A percentile compares a stretch with the other conserved stretches of the same genome.
phyloP scores from a whole-genome alignment of 257 asterid species.

The Solanum appendiculatum region DNA sequence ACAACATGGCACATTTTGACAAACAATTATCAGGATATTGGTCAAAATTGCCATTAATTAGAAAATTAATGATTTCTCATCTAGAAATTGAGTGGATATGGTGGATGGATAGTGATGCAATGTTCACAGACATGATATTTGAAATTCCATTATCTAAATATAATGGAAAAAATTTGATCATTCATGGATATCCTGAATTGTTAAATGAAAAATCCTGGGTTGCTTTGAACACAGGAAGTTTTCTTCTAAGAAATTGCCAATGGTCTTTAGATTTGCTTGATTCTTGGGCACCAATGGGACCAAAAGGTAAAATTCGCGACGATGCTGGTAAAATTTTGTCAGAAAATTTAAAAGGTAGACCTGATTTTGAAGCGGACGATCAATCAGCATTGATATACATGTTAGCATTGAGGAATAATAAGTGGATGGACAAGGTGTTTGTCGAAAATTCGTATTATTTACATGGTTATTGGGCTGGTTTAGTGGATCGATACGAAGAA shows the following conservation, averaged over 20 bases:
- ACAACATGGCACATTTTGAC: slow-evolving; percentile 30
- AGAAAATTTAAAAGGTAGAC: slow-evolving; percentile 35
- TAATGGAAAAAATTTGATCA: slow-evolving; percentile 13
- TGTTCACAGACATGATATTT: slow-evolving; percentile 36
- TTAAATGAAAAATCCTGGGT: slow-evolving; percentile 32
- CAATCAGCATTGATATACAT: slow-evolving; percentile 32
- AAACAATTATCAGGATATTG: slow-evolving; percentile 28
- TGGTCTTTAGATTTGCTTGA: slow-evolving; percentile 49
- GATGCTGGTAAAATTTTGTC: slow-evolving; percentile 32
- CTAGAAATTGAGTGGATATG: slow-evolving; percentile 43
- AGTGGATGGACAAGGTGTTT: slow-evolving; percentile 36
- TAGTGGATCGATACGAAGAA: slow-evolving; percentile 36
- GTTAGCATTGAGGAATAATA: slow-evolving; percentile 14
- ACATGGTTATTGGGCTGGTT: slow-evolving; percentile 39
- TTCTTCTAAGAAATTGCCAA: slow-evolving; percentile 36
- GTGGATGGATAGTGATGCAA: slow-evolving; percentile 49
- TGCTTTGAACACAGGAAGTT: slow-evolving; percentile 31
- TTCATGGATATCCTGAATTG: slow-evolving; percentile 27
- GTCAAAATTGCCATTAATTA: slow-evolving; percentile 35
- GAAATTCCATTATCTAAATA: slow-evolving; percentile 25
- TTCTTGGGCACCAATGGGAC: slow-evolving; percentile 48
- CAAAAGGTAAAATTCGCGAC: slow-evolving; percentile 20
- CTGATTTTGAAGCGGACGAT: slow-evolving; percentile 25
- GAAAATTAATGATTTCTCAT: slow-evolving; percentile 31
- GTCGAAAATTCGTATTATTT: slow-evolving; percentile 38